Conservation (phyloP, 495 filamentous ascomycete genomes). For the Diplogelasinospora grovesii region DNA sequence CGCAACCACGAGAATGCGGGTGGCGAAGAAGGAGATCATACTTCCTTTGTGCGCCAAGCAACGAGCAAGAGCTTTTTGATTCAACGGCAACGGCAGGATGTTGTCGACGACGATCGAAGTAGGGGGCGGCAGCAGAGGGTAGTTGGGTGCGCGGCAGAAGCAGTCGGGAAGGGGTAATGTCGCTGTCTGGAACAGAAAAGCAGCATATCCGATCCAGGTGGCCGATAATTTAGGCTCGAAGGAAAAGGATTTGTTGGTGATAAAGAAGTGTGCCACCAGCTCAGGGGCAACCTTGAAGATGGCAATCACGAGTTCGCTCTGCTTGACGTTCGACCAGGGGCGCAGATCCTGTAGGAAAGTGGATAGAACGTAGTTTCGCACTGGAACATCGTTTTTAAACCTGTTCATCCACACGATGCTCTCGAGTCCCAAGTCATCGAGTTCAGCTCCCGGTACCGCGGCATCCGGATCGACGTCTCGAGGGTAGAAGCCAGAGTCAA, state of each 20-base stretch:
- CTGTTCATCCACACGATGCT: slow-evolving; percentile 60
- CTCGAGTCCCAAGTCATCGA: slow-evolving; percentile 64
- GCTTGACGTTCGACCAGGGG: slow-evolving; percentile 72
- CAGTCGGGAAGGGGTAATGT: slow-evolving; percentile 63
- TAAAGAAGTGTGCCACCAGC: slow-evolving; percentile 77
- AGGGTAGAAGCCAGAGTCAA: slow-evolving; percentile 67
- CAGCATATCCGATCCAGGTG: slow-evolving; percentile 90
- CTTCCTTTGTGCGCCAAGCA: slow-evolving; percentile 70
- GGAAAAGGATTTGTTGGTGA: slow-evolving; percentile 67
- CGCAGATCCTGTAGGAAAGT: slow-evolving; percentile 72
- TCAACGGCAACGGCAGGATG: slow-evolving; percentile 78
- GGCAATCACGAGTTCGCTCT: slow-evolving; percentile 70
- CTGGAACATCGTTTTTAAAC: slow-evolving; percentile 56
- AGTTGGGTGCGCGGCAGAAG: slow-evolving; percentile 51
- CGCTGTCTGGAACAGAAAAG: slow-evolving; percentile 74
- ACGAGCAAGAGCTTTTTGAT: slow-evolving; percentile 63
- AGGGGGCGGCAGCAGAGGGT: slow-evolving; percentile 64
- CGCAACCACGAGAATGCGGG: slow-evolving; percentile 67
- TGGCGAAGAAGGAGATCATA: slow-evolving; percentile 74
- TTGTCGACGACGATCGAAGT: slow-evolving; percentile 71
- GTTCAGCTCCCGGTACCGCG: slow-evolving; percentile 25
- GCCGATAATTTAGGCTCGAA: slow-evolving; percentile 87
- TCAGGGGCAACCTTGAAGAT: slow-evolving; percentile 81
- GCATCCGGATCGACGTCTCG: slow-evolving; percentile 54
- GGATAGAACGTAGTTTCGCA: slow-evolving; percentile 67